Evolutionary conservation across 2,329 filamentous ascomycete species (phyloP), one percentile per base, ranked within the genome.

Genomic region (Claviceps cyperi): DNA sequence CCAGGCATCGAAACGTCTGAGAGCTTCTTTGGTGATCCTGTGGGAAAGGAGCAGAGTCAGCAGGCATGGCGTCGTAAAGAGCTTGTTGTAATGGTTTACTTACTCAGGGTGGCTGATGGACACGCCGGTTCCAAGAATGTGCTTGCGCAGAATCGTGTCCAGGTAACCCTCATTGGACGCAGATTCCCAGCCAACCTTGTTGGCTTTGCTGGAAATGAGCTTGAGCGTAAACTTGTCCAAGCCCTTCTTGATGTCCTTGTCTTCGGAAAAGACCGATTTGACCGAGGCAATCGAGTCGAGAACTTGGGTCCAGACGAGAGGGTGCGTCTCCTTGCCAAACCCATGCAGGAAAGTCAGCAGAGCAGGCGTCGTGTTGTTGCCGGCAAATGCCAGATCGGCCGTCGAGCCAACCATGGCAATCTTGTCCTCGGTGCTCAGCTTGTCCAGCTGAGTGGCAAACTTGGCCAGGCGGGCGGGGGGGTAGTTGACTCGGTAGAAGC

Each of bases 401-500:
- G 91, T 88, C 60, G 95, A 94, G 53, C 87, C 89, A 52, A 96
- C 80, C 48, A 96, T 79, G 40, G 88, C 87, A 59, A 97, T 95
- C 72, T 92, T 94, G 69, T 98, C 92, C 63, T 91, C 81, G 5
- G 84, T 81, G 55, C 76, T 86, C 22, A 98, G 75, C 57, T 81
- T 81, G 57, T 86, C 76, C 15, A 89, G 81, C 58, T 86, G 81
- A 49, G 80, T 77, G 51, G 86, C 85, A 22, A 98, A 80, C 68
- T 88, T 88, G 39, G 78, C 78, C 40, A 98, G 76, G 46, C 91
- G 81, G 55, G 80, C 74, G n/a, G 87, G 81, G 5, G 92, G 88
- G 62, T 97, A 94, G 68, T 94, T 95, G 46, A 91, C 92, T 53
- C 90, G 80, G 70, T 94, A 97, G 62, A 80, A 96, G 24, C 89